Conservation (phyloP, 2,329 filamentous ascomycete species). For the Botrytis galanthina region DNA sequence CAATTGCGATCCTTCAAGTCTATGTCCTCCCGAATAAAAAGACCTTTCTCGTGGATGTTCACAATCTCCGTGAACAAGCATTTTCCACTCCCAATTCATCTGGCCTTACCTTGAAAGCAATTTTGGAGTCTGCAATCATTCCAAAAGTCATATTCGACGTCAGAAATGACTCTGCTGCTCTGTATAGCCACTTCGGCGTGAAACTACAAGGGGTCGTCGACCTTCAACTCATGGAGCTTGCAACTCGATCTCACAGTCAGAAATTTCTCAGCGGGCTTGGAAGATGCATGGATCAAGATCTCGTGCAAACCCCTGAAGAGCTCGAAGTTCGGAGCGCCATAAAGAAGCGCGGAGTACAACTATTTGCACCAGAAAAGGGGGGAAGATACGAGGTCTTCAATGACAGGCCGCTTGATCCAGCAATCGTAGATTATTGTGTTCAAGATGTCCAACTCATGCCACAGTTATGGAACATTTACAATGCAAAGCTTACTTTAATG, state of each 20-base stretch:
- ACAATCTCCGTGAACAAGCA: conserved; percentile 38
- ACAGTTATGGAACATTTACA: conserved; percentile 40
- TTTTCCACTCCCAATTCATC: conserved; percentile 39
- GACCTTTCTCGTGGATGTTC: conserved; percentile 45
- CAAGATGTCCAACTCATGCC: conserved; percentile 48
- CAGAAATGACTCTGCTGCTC: conserved; percentile 56
- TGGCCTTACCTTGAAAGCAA: conserved; percentile 37
- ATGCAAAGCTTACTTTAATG: conserved; percentile 20
- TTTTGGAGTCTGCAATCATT: conserved; percentile 46
- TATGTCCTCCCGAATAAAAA: conserved; percentile 34
- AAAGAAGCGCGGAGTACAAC: conserved; percentile 41
- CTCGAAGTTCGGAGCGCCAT: conserved; percentile 36
- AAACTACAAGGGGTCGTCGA: conserved; percentile 47
- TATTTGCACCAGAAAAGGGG: conserved; percentile 45
- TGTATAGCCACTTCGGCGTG: conserved; percentile 48
- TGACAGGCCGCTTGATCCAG: conserved; percentile 43
- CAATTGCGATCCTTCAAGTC: conserved; percentile 44
- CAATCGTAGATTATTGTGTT: conserved; percentile 46
- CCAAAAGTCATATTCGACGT: conserved; percentile 58
- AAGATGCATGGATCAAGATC: conserved; percentile 42
- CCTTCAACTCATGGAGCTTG: conserved; percentile 57
- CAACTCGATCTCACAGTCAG: conserved; percentile 33
- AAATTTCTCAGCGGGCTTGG: conserved; percentile 40
- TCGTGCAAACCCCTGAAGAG: conserved; percentile 21
- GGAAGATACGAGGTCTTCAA: conserved; percentile 50